These are phyloP conservation scores for Suillus cothurnatus DNA, from an alignment of 768 basidiomycete genomes.

Conservation along the genomic window DNA sequence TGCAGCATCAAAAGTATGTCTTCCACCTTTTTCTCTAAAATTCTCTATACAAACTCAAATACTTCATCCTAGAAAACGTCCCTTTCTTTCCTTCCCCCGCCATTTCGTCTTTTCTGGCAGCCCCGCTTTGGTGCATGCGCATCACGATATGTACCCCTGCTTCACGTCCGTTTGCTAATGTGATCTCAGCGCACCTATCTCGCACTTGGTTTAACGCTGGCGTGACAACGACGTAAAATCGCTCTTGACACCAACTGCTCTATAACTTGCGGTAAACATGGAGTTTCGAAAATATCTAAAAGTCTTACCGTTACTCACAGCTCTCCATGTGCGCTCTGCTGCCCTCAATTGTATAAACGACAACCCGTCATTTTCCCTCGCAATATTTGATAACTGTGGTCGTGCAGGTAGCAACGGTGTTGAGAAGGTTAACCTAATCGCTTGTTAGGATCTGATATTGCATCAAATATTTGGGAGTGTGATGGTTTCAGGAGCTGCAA, in stretches of 20 bases:
- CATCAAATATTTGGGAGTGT: neutral
- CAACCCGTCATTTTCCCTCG: neutral
- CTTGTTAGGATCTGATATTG: neutral
- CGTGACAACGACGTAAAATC: neutral
- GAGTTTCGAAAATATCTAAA: neutral
- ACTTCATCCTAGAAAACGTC: too few relatives aligned
- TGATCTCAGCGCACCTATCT: neutral
- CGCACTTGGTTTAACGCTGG: neutral
- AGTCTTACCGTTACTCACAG: neutral
- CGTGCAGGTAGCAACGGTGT: too few relatives aligned
- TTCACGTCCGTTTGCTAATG: neutral
- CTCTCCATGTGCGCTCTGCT: neutral
- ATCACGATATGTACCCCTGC: neutral
- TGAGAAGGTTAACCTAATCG: neutral
- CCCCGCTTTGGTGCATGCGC: too few relatives aligned
- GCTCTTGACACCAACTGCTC: neutral
- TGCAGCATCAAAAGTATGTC: too few relatives aligned
- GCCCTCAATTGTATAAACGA: neutral
- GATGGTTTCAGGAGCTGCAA: too few relatives aligned
- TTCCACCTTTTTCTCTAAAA: too few relatives aligned
- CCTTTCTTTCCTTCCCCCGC: too few relatives aligned
- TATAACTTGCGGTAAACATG: neutral
- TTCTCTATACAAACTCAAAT: too few relatives aligned
- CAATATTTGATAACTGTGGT: neutral
- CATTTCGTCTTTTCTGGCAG: too few relatives aligned